Evolutionary conservation across 805 yeast genomes (phyloP).

Genomic region (Metschnikowia santaceciliae): DNA sequence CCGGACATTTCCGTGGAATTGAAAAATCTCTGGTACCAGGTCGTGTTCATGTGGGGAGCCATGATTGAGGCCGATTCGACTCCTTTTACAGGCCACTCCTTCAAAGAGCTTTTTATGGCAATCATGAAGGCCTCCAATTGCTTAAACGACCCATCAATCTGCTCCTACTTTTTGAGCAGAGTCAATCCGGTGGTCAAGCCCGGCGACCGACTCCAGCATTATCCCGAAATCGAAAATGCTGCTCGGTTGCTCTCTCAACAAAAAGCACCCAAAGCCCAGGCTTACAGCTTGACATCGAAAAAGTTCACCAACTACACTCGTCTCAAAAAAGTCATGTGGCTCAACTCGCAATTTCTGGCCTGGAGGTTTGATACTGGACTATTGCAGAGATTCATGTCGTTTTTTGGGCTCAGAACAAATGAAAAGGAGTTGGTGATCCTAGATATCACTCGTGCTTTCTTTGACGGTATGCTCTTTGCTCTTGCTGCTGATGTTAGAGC

Average conservation of each 20-base stretch:
- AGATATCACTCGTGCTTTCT: conserved; percentile 21
- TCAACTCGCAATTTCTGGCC: conserved; percentile 20
- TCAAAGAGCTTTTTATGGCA: conserved; percentile 6
- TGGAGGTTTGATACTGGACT: conserved; percentile 21
- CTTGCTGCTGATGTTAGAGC: conserved; percentile 19
- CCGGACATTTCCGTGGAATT: neutral
- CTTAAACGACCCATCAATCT: conserved; percentile 3
- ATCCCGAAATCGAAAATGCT: neutral
- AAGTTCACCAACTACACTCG: conserved; percentile 16
- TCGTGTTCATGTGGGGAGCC: conserved; percentile 14
- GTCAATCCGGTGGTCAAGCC: conserved; percentile 6
- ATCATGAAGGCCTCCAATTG: neutral
- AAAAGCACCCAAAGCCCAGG: neutral
- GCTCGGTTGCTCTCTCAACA: neutral
- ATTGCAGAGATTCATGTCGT: conserved; percentile 8
- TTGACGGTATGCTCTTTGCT: conserved; percentile 21
- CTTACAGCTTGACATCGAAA: conserved; percentile 7
- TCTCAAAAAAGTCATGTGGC: conserved; percentile 28
- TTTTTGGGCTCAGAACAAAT: conserved; percentile 8
- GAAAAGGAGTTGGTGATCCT: conserved; percentile 13
- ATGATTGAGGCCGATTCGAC: conserved; percentile 8
- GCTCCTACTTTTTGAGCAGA: conserved; percentile 6
- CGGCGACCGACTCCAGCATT: conserved; percentile 1
- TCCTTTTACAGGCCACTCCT: neutral
- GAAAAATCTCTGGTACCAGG: conserved; percentile 10